Evolutionary conservation across 1,284 basidiomycete genomes (phyloP).

Genomic region (Anthracocystis setariae): DNA sequence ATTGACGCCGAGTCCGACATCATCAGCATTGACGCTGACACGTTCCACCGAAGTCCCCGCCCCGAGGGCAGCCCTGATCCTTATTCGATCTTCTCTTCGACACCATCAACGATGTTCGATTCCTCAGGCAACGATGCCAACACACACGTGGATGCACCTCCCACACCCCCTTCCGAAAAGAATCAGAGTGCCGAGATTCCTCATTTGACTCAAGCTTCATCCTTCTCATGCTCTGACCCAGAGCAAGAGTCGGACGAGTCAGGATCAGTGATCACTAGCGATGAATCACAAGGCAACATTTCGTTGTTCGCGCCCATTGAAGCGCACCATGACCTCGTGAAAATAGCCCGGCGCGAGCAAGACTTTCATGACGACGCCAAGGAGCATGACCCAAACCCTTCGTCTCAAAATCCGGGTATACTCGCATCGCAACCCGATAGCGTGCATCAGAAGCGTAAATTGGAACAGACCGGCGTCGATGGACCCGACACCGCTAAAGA

Average conservation of each 20-base stretch:
- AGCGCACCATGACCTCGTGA: slow-evolving; percentile 3
- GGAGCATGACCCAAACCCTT: too few relatives aligned
- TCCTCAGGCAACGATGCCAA: too few relatives aligned
- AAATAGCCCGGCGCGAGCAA: too few relatives aligned
- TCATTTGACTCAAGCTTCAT: not conserved
- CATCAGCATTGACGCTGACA: slow-evolving; percentile 14
- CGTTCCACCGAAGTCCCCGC: slow-evolving; percentile 2
- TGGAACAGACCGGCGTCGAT: not conserved
- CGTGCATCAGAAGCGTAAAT: not conserved
- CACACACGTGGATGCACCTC: too few relatives aligned
- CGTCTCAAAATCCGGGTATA: too few relatives aligned
- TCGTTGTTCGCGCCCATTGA: slow-evolving; percentile 4
- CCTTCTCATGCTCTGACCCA: not conserved
- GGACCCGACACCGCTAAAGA: not conserved
- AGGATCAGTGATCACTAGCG: not conserved
- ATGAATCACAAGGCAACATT: slow-evolving; percentile 4
- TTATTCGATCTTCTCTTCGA: not conserved
- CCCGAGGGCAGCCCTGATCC: too few relatives aligned
- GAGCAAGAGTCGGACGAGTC: not conserved
- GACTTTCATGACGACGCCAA: too few relatives aligned
- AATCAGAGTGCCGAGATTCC: too few relatives aligned
- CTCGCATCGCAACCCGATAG: too few relatives aligned
- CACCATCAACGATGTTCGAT: too few relatives aligned
- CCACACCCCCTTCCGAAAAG: too few relatives aligned
- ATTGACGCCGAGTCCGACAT: slow-evolving; percentile 34